A percentile compares a stretch with the other conserved stretches of the same genome.
These are phyloP conservation scores for Taxillus chinensis DNA, from an alignment of 164 flowering plant species.

Conservation along the genomic window DNA sequence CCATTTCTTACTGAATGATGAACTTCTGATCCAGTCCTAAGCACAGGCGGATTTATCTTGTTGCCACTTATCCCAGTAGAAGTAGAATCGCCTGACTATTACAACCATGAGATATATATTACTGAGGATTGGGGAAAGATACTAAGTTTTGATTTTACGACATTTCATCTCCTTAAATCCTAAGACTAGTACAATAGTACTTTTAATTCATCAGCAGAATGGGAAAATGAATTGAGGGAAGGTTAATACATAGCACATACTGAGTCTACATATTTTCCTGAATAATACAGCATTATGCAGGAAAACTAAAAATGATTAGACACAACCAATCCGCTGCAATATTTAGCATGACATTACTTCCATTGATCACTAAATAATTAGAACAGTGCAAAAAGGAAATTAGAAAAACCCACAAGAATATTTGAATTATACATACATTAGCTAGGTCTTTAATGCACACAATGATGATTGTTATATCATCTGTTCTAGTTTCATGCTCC, in stretches of 20 bases:
- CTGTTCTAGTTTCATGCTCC: conserved; percentile 90
- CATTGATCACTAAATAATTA: neutral
- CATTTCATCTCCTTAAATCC: neutral
- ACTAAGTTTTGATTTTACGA: neutral
- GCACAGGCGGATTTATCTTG: neutral
- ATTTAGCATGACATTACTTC: neutral
- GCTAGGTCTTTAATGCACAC: conserved; percentile 65
- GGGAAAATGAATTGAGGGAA: neutral
- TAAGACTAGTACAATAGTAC: neutral
- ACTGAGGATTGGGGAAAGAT: neutral
- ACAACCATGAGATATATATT: conserved; percentile 3
- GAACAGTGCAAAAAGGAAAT: neutral
- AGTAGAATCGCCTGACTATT: conserved; percentile 14
- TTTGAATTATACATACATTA: conserved; percentile 34
- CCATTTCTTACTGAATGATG: conserved; percentile 21
- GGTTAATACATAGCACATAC: too few relatives aligned
- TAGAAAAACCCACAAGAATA: conserved; percentile 1
- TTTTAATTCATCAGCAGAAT: neutral
- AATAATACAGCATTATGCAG: neutral
- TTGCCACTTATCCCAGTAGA: conserved; percentile 1
- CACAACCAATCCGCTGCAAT: neutral
- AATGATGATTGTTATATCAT: conserved; percentile 91
- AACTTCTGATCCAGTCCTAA: conserved; percentile 22
- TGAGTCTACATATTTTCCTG: neutral
- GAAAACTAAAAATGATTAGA: neutral